Evolutionary conservation across 306 rosid genomes (phyloP).

Genomic region (Acacia crassicarpa): DNA sequence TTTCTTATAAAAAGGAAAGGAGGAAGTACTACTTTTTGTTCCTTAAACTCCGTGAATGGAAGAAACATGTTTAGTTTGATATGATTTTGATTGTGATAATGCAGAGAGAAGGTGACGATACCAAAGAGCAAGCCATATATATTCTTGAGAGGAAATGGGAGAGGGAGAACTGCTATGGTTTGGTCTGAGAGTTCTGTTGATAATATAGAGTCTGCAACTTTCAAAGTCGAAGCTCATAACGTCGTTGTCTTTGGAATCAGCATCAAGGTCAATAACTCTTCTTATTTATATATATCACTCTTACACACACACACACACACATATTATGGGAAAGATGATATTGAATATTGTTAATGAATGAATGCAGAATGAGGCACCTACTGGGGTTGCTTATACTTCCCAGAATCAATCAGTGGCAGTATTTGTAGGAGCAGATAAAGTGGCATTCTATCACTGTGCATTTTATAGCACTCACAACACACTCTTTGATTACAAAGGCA

Average conservation of each 20-base stretch:
- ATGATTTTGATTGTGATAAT: not conserved
- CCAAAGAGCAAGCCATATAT: slow-evolving; percentile 56
- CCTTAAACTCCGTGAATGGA: not conserved
- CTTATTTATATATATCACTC: not conserved
- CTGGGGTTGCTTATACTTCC: slow-evolving; percentile 87
- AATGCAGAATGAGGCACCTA: slow-evolving; percentile 93
- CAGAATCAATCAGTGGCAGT: slow-evolving; percentile 97
- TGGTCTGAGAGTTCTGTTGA: slow-evolving; percentile 59
- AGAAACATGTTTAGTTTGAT: not conserved
- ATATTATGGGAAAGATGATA: too few species aligned
- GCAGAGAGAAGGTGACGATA: slow-evolving; percentile 61
- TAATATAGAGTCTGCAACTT: slow-evolving; percentile 57
- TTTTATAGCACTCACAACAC: slow-evolving; percentile 94
- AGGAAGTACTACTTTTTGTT: too few species aligned
- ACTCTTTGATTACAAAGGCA: slow-evolving; percentile 82
- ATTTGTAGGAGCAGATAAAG: slow-evolving; percentile 72
- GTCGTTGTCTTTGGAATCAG: slow-evolving; percentile 67
- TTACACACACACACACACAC: too few species aligned
- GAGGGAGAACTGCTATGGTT: slow-evolving; percentile 53
- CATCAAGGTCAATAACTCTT: slow-evolving; percentile 50
- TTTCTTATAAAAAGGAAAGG: too few species aligned
- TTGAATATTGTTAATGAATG: not conserved
- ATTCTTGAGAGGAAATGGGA: slow-evolving; percentile 73
- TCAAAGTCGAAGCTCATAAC: slow-evolving; percentile 37
- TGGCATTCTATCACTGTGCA: slow-evolving; percentile 84